Base-by-base conservation (phyloP, 805 yeast genomes). In the Candida takata region DNA sequence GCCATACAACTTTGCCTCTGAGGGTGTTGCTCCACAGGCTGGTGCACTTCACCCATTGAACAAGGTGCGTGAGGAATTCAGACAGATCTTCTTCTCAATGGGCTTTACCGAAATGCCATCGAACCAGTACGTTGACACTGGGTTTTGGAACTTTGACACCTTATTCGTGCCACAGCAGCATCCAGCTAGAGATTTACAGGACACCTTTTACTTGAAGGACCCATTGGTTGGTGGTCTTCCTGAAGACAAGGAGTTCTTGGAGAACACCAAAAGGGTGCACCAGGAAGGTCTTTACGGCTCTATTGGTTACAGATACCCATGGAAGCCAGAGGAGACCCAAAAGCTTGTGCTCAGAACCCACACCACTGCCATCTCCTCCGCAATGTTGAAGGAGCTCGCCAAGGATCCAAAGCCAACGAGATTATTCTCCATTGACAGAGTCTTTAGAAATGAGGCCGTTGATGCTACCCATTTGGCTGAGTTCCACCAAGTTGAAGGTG, bases 71-170 rank as follows among this genome's bases (percentile, higher is more conserved):
- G 97, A 90, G 64, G 98, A 92, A 63, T 92, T 92, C 67, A 77
- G 98, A 67, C 95, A 88, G 62, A 90, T 92, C 56, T 92, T 92
- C 77, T 90, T 92, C 67, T 79, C 92, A 26, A 79, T 92, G 88
- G 99, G 99, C 7, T 92, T 92, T 78, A 78, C 92, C 20, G 99
- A 92, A 67, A 92, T 92, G 99, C 96, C 98, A 42, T 82, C 98
- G 18, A 90, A 90, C 62, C 96, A 90, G 62, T 92, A 88, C 60
- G 99, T 92, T 35, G 99, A 92, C 59, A 76, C 92, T 13, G 97
- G 97, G 5, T 92, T 92, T 78, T 92, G 99, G 99, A 92, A 92
- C 65, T 92, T 92, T 57, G 99, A 92, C 61, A 77, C 98, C 4
- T 72, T 92, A 54, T 92, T 68, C 54, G 99, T 92, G 37, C 99